A percentile compares a stretch with the other conserved stretches of the same genome.
phyloP scores from a whole-genome alignment of 257 asterid species.

The Jasminum sambac region DNA sequence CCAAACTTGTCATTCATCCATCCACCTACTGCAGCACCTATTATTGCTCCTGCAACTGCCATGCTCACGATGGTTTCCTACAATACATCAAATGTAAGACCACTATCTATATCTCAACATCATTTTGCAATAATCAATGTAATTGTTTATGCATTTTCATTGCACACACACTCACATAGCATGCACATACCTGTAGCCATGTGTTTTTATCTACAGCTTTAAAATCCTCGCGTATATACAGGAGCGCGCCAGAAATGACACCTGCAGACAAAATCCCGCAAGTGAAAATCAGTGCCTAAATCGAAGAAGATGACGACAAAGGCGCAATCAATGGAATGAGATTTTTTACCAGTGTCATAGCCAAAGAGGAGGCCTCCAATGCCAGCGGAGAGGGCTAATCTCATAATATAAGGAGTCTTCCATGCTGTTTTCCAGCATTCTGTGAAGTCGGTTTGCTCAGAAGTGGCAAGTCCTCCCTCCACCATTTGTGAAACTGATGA shows the following conservation, averaged over 20 bases:
- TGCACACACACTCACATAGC: background rate
- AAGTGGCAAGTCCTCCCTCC: conserved; percentile 27
- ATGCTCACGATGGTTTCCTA: conserved; percentile 68
- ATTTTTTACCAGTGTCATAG: conserved; percentile 33
- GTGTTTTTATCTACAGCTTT: conserved; percentile 33
- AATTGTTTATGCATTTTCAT: background rate
- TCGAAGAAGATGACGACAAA: background rate
- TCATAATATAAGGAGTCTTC: conserved; percentile 44
- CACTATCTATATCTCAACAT: background rate
- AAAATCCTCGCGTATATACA: conserved; percentile 42
- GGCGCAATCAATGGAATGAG: background rate
- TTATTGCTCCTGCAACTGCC: conserved; percentile 72
- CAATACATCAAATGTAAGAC: background rate
- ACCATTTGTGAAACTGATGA: conserved; percentile 18
- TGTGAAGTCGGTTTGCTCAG: conserved; percentile 40
- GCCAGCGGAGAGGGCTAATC: conserved; percentile 47
- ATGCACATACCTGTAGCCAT: conserved; percentile 37
- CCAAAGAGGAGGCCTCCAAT: conserved; percentile 48
- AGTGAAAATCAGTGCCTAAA: background rate
- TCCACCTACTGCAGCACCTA: conserved; percentile 67
- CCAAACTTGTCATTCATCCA: conserved; percentile 61
- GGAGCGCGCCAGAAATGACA: conserved; percentile 48
- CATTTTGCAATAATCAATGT: too few relatives aligned
- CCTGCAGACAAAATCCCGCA: conserved; percentile 17
- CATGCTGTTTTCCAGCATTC: conserved; percentile 47